These are phyloP conservation scores for Colletotrichum lindemuthianum DNA, from an alignment of 2,329 filamentous ascomycete genomes.

Conservation along the genomic window DNA sequence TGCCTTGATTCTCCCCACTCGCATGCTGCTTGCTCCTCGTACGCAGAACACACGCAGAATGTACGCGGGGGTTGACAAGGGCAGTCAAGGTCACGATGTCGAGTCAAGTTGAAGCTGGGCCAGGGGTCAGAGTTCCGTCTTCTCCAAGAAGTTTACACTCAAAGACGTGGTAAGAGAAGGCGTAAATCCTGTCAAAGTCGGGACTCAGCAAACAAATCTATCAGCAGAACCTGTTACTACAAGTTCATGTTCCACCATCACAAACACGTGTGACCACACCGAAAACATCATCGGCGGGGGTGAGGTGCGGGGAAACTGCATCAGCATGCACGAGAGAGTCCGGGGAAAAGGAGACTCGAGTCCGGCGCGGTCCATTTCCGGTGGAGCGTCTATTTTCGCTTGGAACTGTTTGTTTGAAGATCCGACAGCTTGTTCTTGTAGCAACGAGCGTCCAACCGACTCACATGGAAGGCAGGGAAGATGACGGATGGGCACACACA, in stretches of 20 bases:
- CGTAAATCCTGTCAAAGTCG: too few species aligned
- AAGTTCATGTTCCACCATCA: background rate
- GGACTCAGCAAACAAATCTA: too few species aligned
- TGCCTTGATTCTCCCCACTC: conserved; percentile 21
- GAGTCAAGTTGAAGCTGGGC: too few species aligned
- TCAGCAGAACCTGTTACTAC: background rate
- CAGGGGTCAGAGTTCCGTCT: too few species aligned
- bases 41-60: too few species aligned
- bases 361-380: background rate
- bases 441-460: too few species aligned
- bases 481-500: too few species aligned
- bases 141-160: too few species aligned
- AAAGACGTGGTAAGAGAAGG: too few species aligned
- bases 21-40: background rate
- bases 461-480: too few species aligned
- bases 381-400: background rate
- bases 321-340: conserved; percentile 7
- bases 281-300: conserved; percentile 2
- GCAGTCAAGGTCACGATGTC: background rate
- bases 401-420: background rate
- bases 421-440: background rate
- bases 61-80: conserved; percentile 2
- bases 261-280: too few species aligned
- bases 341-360: conserved; percentile 21
- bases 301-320: conserved; percentile 21